A percentile compares a stretch with the other conserved stretches of the same genome.
Evolutionary conservation across 495 filamentous ascomycete genomes (phyloP).

Genomic region (Penicilliopsis zonata): DNA sequence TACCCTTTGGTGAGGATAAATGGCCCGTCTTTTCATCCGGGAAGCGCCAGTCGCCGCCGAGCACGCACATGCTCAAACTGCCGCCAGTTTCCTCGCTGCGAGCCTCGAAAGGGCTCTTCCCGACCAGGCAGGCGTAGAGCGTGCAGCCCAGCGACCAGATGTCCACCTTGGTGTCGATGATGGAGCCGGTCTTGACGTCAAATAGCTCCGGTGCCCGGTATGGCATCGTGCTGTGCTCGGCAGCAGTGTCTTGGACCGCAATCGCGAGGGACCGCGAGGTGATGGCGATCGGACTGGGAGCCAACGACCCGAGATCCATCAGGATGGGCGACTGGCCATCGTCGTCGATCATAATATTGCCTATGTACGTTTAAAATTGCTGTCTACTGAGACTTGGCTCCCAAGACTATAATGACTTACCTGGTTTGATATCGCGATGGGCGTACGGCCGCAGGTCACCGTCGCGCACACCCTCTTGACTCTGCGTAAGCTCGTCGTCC

Average conservation of each 20-base stretch:
- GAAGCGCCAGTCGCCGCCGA: slow-evolving; percentile 89
- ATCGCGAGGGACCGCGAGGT: slow-evolving; percentile 85
- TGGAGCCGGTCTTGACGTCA: slow-evolving; percentile 87
- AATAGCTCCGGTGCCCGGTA: slow-evolving; percentile 97
- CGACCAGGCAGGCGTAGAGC: slow-evolving; percentile 87
- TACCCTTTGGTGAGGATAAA: slow-evolving; percentile 47
- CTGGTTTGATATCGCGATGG: slow-evolving; percentile 95
- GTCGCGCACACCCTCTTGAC: slow-evolving; percentile 58
- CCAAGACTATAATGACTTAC: slow-evolving; percentile 30
- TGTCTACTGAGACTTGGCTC: too few relatives aligned
- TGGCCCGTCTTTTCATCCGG: slow-evolving; percentile 62
- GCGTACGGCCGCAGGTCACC: slow-evolving; percentile 75
- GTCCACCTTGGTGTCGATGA: slow-evolving; percentile 94
- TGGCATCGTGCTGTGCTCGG: slow-evolving; percentile 95
- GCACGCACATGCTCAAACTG: slow-evolving; percentile 78
- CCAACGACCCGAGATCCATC: slow-evolving; percentile 96
- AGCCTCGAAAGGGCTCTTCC: slow-evolving; percentile 93
- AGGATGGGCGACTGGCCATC: slow-evolving; percentile 78
- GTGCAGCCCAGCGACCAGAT: slow-evolving; percentile 98
- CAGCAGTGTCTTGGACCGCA: slow-evolving; percentile 83
- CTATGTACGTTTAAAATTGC: too few relatives aligned
- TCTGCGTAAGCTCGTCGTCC: slow-evolving; percentile 64
- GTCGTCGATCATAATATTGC: slow-evolving; percentile 94
- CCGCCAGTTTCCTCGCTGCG: slow-evolving; percentile 93
- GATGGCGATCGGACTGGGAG: slow-evolving; percentile 81